Evolutionary conservation across 2,329 filamentous ascomycete species (phyloP), one percentile per base, ranked within the genome.

Genomic region (Fusarium veterinarium): DNA sequence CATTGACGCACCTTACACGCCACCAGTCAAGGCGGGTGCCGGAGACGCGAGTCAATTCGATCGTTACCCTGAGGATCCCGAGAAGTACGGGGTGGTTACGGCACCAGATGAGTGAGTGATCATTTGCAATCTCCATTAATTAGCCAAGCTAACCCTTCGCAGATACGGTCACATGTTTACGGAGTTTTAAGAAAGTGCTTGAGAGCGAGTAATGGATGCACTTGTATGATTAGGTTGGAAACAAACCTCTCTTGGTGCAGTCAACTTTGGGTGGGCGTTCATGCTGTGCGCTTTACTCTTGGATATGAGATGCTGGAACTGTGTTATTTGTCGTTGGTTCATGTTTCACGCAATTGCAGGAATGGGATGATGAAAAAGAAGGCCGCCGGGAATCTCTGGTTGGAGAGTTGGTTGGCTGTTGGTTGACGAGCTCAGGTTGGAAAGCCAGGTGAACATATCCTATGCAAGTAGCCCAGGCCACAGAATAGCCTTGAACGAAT

Each of bases 21-120:
- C 96, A 20, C 96, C 96, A 0, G 95, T 99, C 69, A 93, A 96
- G 81, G 95, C 94, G 45, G 96, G 96, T 45, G 92, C 94, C 35
- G 96, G 96, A 66, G 96, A 99, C 84, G 94, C 96, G 57, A 98
- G 95, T 83, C 93, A 98, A 83, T 99, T 99, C 80, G 96, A 99
- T 84, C 94, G 95, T 82, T 99, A 99, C 82, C 95, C 96, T 4
- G 96, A 99, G 83, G 96, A 99, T 83, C 94, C 93, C 48, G 96
- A 99, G 83, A 91, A 92, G 80, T 99, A 99, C 80, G 96, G 96
- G 42, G 85, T 89, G 75, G 84, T 84, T 60, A 79, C 72, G 61
- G 95, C 94, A 49, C 87, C 91, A 72, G 95, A 98, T 83, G 92
- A 94, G 95, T 98, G 88, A 86, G 95, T 57, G 16, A 40, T 10